Evolutionary conservation across 1,284 basidiomycete species (phyloP).

Genomic region (Cryptococcus wingfieldii): DNA sequence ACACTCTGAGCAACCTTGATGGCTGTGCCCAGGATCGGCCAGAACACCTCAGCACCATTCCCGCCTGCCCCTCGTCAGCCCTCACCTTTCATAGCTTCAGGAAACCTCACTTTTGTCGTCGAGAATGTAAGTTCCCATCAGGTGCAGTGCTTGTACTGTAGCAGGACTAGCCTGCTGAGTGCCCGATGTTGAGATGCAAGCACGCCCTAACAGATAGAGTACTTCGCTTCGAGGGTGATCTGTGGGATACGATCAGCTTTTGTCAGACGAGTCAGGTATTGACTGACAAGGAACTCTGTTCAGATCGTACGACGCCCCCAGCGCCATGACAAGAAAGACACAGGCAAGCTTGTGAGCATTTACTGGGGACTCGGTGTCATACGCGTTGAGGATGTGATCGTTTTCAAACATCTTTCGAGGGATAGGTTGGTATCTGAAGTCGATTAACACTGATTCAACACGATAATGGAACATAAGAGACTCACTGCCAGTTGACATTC

Average conservation of each 20-base stretch:
- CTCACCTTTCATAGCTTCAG: neutral
- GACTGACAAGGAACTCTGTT: slow-evolving; percentile 38
- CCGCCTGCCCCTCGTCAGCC: slow-evolving; percentile 16
- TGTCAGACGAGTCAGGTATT: too few species aligned
- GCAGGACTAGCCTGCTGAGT: slow-evolving; percentile 41
- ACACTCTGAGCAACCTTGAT: slow-evolving; percentile 42
- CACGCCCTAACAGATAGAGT: slow-evolving; percentile 40
- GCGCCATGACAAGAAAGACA: slow-evolving; percentile 46
- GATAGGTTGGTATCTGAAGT: slow-evolving; percentile 39
- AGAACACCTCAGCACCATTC: slow-evolving; percentile 45
- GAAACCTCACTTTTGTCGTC: slow-evolving; percentile 37
- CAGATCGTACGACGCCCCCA: slow-evolving; percentile 46
- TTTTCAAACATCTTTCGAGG: slow-evolving; percentile 38
- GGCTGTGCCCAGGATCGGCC: slow-evolving; percentile 46
- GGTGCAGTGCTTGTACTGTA: slow-evolving; percentile 43
- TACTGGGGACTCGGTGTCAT: slow-evolving; percentile 26
- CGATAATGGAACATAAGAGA: neutral
- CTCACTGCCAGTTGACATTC: slow-evolving; percentile 49
- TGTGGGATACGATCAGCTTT: slow-evolving; percentile 4
- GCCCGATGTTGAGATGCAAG: slow-evolving; percentile 37
- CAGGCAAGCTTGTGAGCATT: slow-evolving; percentile 47
- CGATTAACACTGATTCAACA: neutral
- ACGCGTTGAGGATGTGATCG: slow-evolving; percentile 43
- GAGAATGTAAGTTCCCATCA: slow-evolving; percentile 45
- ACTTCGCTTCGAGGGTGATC: slow-evolving; percentile 36